Base-by-base conservation (phyloP, 208 protist genomes). In the Borovskyia barvae region DNA sequence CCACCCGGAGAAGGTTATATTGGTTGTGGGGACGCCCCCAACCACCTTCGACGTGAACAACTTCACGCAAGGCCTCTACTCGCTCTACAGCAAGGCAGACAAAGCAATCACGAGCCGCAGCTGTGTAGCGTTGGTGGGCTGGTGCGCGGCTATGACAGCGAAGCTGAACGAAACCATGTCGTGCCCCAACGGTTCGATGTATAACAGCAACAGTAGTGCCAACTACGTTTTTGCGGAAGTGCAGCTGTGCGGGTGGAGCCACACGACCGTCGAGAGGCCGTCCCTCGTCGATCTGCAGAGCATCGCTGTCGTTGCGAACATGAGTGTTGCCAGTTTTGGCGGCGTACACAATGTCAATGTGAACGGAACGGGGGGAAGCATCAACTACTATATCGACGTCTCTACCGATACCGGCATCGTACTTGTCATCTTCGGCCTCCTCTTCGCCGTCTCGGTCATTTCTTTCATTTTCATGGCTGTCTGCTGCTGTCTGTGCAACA, bases 351-450 rank as follows among this genome's bases (percentile, higher is more conserved):
- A 67, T 25, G 42, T 35, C 7, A 51, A 67, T 37, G 46, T 29
- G 33, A 53, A 45, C 28, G 22, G 14, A 0, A 35, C 37, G 2
- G 15, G 17, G 2, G 15, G 2, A 2, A 11, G 7, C 30, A 8
- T 17, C 29, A 37, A 20, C 35, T 59, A 54, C 43, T 28, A 54
- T 28, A 19, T 26, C 1, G 29, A 52, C n/a, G 46, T 67, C 41
- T n/a, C 32, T 19, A 59, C 54, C 42, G 28, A 59, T 37, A 22
- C 8, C 1, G 39, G 19, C 1, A 43, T 36, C 42, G 29, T 57
- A 8, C 59, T 54, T 28, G 61, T 36, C 33, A 35, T 67, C 14
- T 67, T 67, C 32, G 61, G 50, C n/a, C n/a, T 58, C 6, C 61
- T 67, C 12, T 8, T 67, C 3, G 51, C 0, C 15, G 36, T 42